A percentile compares a stretch with the other conserved stretches of the same genome.
These are phyloP conservation scores for Penicillium salamii DNA, from an alignment of 495 filamentous ascomycete genomes.

Conservation along the genomic window DNA sequence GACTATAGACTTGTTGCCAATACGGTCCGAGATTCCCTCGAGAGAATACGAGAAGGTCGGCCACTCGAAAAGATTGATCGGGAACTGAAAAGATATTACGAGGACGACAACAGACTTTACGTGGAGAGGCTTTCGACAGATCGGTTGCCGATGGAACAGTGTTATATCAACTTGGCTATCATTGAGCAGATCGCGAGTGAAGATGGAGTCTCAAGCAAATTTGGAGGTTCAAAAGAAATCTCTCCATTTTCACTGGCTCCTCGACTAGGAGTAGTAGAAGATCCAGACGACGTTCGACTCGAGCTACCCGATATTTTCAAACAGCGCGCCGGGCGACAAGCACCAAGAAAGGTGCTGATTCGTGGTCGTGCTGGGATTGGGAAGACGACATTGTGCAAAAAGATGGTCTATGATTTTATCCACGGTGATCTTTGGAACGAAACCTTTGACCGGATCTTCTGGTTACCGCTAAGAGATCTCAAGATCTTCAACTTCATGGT, in stretches of 20 bases:
- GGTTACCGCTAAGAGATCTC: slow-evolving; percentile 33
- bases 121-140: background rate
- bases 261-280: background rate
- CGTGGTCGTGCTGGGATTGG: slow-evolving; percentile 40
- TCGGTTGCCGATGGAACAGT: background rate
- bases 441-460: slow-evolving; percentile 35
- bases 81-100: background rate
- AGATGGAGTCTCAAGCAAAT: background rate
- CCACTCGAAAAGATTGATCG: background rate
- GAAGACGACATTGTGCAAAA: slow-evolving; percentile 48
- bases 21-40: background rate
- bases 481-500: slow-evolving; percentile 2
- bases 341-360: slow-evolving; percentile 36
- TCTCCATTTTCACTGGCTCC: background rate
- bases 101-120: background rate
- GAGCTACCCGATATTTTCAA: background rate
- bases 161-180: background rate
- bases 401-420: slow-evolving; percentile 27
- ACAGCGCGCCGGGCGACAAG: background rate
- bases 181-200: background rate
- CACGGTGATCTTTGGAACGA: slow-evolving; percentile 16
- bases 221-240: background rate
- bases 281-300: background rate
- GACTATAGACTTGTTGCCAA: background rate
- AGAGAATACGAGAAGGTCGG: background rate